These are phyloP conservation scores for Cenchrus americanus DNA, from an alignment of 176 grass and related monocot genomes.

Conservation along the genomic window DNA sequence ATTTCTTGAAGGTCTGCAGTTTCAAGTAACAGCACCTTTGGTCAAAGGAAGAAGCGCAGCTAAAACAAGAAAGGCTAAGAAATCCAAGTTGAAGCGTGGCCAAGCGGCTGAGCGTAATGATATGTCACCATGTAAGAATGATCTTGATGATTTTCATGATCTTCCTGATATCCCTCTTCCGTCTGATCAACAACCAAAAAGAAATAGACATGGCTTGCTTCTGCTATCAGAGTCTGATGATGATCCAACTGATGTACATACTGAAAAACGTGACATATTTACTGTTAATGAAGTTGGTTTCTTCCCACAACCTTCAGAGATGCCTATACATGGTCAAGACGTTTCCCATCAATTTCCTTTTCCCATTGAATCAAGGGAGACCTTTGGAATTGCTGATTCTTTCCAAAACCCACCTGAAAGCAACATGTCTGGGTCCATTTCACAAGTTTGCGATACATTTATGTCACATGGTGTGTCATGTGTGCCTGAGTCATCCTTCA, in stretches of 20 bases:
- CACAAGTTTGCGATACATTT: slow-evolving; percentile 86
- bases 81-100: slow-evolving; percentile 67
- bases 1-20: slow-evolving; percentile 41
- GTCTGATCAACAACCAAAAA: slow-evolving; percentile 52
- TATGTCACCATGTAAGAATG: slow-evolving; percentile 63
- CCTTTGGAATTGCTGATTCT: slow-evolving; percentile 46
- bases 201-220: slow-evolving; percentile 49
- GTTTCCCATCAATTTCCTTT: slow-evolving; percentile 26
- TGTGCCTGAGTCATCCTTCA: slow-evolving; percentile 80
- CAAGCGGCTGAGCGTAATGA: slow-evolving; percentile 45
- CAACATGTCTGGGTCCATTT: slow-evolving; percentile 55
- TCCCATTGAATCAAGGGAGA: slow-evolving; percentile 43
- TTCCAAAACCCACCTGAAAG: slow-evolving; percentile 56
- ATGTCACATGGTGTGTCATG: slow-evolving; percentile 65
- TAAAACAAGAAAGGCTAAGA: slow-evolving; percentile 67
- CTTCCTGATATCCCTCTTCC: slow-evolving; percentile 49
- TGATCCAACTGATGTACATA: slow-evolving; percentile 41
- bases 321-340: slow-evolving; percentile 36
- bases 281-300: slow-evolving; percentile 26
- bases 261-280: slow-evolving; percentile 31
- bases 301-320: slow-evolving; percentile 32
- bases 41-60: slow-evolving; percentile 40
- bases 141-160: slow-evolving; percentile 86
- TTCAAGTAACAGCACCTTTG: slow-evolving; percentile 48
- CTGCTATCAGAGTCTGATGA: slow-evolving; percentile 81